Evolutionary conservation across 305 asterid species (phyloP), one percentile per base, ranked within the genome.

Genomic region (Fraxinus dipetala): DNA sequence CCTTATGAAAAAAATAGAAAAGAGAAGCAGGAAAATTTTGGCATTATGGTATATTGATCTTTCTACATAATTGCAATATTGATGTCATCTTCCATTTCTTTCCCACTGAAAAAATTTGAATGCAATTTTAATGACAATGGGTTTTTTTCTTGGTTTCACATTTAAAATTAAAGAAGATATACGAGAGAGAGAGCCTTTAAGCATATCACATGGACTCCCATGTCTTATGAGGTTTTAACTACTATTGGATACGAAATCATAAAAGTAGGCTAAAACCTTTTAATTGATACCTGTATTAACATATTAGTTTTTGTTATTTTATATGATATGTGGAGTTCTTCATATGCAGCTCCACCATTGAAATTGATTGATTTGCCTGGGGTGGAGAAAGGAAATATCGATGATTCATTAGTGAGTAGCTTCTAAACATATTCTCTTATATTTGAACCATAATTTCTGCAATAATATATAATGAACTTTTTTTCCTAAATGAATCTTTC

Each of bases 281-380:
- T 63, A 63, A 63, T 63, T 63, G 32, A 24, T 63, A 22, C 72
- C 0, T 63, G 72, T 63, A 9, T 63, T 63, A 63, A 35, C 83
- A 75, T 81, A 40, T 18, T 11, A 63, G 32, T 28, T 54, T 81
- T 69, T 81, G 79, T 2, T 70, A 43, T 31, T 54, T 67, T 45
- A 36, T 32, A 72, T 51, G 36, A 28, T 76, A 38, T 79, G 32
- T 56, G 79, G 75, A 74, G 83, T 79, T 84, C 76, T 61, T 89
- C 80, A 89, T 81, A 63, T 87, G 45, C 95, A 94, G 98, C 90
- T 80, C 98, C 98, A 80, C 88, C 98, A 6, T 83, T 94, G 90
- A 94, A 94, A 90, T 86, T 94, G 91, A 81, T 92, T 84, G 98
- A 94, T 91, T 89, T 94, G 87, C 97, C 97, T 84, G 98, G 97